Evolutionary conservation across 495 filamentous ascomycete species (phyloP).

Genomic region (Xylaria acuta): DNA sequence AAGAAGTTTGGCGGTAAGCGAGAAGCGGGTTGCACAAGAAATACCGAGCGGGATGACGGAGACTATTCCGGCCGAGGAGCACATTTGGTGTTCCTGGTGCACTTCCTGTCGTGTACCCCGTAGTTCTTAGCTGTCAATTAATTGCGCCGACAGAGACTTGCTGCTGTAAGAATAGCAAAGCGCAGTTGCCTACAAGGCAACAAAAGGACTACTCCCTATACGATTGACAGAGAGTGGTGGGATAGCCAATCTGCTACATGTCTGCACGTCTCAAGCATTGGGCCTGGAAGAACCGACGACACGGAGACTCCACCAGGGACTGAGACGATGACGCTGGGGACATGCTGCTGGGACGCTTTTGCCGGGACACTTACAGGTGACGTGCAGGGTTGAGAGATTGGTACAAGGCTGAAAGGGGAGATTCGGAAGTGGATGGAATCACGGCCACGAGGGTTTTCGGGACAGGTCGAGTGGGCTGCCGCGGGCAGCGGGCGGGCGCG

Average conservation of each 20-base stretch:
- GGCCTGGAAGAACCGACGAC: conserved; percentile 23
- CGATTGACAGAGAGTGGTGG: conserved; percentile 2
- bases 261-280: neutral
- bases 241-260: neutral
- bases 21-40: conserved; percentile 8
- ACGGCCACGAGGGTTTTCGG: conserved; percentile 23
- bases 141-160: neutral
- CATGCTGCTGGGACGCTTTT: conserved; percentile 32
- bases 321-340: conserved; percentile 27
- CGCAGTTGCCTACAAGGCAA: neutral
- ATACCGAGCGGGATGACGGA: conserved; percentile 4
- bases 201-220: neutral
- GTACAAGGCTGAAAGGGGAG: conserved; percentile 46
- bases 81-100: neutral
- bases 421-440: conserved; percentile 34
- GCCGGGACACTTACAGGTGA: conserved; percentile 35
- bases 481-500: conserved; percentile 1
- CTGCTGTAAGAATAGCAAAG: neutral
- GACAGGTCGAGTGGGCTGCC: conserved; percentile 16
- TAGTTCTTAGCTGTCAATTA: neutral
- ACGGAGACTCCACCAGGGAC: conserved; percentile 29
- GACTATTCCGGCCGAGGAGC: conserved; percentile 3
- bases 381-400: conserved; percentile 41
- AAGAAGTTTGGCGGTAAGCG: neutral
- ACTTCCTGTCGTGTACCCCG: neutral